Conservation (phyloP, 139 green algal species). For the Trebouxia sp. region DNA sequence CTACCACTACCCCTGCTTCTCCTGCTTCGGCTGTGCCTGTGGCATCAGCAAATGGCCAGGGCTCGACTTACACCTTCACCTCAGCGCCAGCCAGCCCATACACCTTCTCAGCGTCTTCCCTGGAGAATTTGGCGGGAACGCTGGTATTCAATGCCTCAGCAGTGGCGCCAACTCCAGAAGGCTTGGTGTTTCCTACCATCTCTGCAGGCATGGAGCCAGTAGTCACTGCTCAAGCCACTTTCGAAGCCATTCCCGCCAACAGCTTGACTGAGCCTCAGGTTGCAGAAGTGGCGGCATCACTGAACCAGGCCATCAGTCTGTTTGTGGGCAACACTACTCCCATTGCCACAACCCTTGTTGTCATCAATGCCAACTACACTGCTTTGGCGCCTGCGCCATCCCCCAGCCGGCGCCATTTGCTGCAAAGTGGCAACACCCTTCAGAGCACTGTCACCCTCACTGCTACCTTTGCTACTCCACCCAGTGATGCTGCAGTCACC, state of each 20-base stretch:
- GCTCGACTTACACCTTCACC: background rate
- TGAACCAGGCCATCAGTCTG: background rate
- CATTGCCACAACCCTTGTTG: background rate
- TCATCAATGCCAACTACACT: background rate
- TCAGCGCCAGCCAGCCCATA: background rate
- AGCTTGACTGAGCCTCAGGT: background rate
- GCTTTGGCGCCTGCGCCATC: background rate
- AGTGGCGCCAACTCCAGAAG: background rate
- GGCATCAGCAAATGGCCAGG: background rate
- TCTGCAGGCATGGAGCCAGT: background rate
- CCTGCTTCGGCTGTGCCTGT: slow-evolving; percentile 8
- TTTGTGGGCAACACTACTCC: background rate
- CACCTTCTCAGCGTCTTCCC: background rate
- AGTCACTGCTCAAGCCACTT: slow-evolving; percentile 9
- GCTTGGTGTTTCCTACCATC: background rate
- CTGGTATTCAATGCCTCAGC: background rate
- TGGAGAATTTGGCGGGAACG: background rate
- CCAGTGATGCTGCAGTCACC: background rate
- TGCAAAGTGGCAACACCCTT: slow-evolving; percentile 5
- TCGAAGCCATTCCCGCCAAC: background rate
- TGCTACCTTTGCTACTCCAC: background rate
- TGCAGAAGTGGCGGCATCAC: background rate
- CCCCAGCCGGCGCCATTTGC: background rate
- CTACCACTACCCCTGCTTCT: slow-evolving; percentile 22
- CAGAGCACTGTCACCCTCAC: slow-evolving; percentile 12